phyloP scores from a whole-genome alignment of 148 eudicot species.

The Rhododendron henanense region DNA sequence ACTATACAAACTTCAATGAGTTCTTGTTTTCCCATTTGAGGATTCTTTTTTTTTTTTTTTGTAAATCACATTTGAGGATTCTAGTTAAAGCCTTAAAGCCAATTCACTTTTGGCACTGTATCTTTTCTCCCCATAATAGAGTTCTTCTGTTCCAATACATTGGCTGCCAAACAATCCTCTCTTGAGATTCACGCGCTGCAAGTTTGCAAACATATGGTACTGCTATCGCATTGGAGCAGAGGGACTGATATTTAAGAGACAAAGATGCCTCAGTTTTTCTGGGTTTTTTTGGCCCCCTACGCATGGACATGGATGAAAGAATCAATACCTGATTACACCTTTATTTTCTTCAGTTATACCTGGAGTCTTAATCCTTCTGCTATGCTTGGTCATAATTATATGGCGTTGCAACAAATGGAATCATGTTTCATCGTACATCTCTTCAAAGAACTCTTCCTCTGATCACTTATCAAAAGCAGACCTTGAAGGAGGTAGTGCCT shows the following conservation, averaged over 20 bases:
- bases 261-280: neutral
- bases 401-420: constrained; percentile 16
- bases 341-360: constrained; percentile 21
- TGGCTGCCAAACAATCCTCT: neutral
- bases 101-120: neutral
- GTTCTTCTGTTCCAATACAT: neutral
- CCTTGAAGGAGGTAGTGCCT: constrained; percentile 26
- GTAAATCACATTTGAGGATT: too few species aligned
- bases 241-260: neutral
- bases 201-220: neutral
- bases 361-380: neutral
- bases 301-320: neutral
- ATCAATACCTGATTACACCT: neutral
- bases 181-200: neutral
- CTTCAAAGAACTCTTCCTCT: constrained; percentile 16
- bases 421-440: neutral
- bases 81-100: neutral
- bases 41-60: too few species aligned
- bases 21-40: neutral
- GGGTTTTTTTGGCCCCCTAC: neutral
- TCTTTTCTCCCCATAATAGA: neutral
- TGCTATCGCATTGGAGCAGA: neutral
- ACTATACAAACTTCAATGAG: neutral
- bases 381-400: constrained; percentile 7
- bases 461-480: constrained; percentile 23